phyloP scores from a whole-genome alignment of 2,329 filamentous ascomycete species.

The Malbranchea zuffiana region DNA sequence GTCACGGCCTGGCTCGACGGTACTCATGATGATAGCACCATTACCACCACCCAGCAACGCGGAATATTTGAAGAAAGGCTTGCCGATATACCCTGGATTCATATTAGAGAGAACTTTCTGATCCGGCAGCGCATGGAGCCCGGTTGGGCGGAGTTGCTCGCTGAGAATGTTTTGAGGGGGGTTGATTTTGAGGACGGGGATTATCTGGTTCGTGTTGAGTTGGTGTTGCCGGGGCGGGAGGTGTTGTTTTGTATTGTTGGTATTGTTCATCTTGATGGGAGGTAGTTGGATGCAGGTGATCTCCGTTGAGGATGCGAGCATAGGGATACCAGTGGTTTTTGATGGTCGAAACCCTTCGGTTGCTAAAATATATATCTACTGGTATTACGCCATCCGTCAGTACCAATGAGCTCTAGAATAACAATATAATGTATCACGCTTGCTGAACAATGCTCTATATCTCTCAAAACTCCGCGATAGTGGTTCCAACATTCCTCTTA shows the following conservation, averaged over 20 bases:
- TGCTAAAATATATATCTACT: too few relatives aligned
- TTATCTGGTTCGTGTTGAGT: constrained; percentile 4
- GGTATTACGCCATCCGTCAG: too few relatives aligned
- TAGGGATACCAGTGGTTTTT: too few relatives aligned
- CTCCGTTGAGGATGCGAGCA: too few relatives aligned
- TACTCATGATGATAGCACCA: too few relatives aligned
- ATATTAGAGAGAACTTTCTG: constrained; percentile 6
- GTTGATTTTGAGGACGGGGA: not conserved
- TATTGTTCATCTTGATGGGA: too few relatives aligned
- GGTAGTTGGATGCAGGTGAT: too few relatives aligned
- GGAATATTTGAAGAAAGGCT: constrained; percentile 3
- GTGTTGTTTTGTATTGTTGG: constrained; percentile 4
- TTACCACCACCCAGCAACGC: not conserved
- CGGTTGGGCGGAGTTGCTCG: constrained; percentile 7
- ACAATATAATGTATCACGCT: too few relatives aligned
- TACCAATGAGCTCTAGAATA: too few relatives aligned
- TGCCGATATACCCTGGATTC: constrained; percentile 3
- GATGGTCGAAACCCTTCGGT: too few relatives aligned
- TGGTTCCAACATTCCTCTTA: constrained; percentile 44
- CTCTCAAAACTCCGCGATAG: constrained; percentile 33
- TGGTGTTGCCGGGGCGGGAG: constrained; percentile 2
- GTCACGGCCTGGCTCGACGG: constrained; percentile 4
- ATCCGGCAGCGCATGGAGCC: constrained; percentile 1
- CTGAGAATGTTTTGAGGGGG: constrained; percentile 1
- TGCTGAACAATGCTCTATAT: not conserved